Evolutionary conservation across 1,284 basidiomycete genomes (phyloP).

Genomic region (Anthracocystis panici-leucophaei): DNA sequence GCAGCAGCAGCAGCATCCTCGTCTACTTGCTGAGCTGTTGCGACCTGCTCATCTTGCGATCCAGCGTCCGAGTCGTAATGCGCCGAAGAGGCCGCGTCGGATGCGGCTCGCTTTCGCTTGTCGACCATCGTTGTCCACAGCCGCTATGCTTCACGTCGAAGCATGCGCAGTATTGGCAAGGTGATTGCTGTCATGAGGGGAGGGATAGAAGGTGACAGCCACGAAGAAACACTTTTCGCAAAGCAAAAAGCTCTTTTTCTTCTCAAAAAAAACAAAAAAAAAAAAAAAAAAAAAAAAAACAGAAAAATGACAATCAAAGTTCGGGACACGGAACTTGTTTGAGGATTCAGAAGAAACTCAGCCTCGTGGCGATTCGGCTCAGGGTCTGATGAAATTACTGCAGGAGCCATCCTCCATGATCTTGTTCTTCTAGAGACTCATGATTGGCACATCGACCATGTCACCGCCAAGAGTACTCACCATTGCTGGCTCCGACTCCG

Average conservation of each 20-base stretch:
- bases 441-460: slow-evolving; percentile 10
- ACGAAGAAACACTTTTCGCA: neutral
- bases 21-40: slow-evolving; percentile 2
- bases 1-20: neutral
- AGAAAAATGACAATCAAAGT: neutral
- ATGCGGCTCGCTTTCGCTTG: slow-evolving; percentile 41
- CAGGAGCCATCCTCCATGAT: slow-evolving; percentile 4
- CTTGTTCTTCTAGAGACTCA: neutral
- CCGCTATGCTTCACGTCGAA: neutral
- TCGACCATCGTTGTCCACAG: slow-evolving; percentile 21
- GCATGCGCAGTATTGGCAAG: slow-evolving; percentile 2
- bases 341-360: neutral
- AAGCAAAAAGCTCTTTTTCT: neutral
- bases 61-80: slow-evolving; percentile 22
- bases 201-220: neutral
- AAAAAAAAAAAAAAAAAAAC: neutral
- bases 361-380: slow-evolving; percentile 3
- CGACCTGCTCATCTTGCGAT: slow-evolving; percentile 24
- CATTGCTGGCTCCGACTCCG: slow-evolving; percentile 86
- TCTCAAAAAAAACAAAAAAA: neutral
- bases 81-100: slow-evolving; percentile 30
- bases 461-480: slow-evolving; percentile 74
- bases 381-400: neutral
- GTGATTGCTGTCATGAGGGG: slow-evolving; percentile 11
- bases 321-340: neutral